phyloP scores from a whole-genome alignment of 176 grass and related monocot genomes.

The Luzula sylvatica region DNA sequence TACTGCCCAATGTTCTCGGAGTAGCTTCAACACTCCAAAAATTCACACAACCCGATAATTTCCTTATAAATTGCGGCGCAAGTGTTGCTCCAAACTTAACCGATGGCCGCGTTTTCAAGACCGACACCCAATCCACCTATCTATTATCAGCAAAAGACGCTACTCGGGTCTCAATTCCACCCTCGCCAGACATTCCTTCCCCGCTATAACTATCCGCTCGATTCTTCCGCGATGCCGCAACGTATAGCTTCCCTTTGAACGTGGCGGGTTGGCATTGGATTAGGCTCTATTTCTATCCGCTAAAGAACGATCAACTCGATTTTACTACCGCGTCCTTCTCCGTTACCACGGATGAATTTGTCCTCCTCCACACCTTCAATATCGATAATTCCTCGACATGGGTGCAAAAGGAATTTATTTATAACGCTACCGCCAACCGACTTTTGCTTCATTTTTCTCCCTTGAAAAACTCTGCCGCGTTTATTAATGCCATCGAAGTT shows the following conservation, averaged over 20 bases:
- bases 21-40: no score
- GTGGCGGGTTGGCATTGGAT: slow-evolving; percentile 68
- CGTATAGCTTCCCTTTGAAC: slow-evolving; percentile 63
- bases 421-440: slow-evolving; percentile 56
- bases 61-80: slow-evolving; percentile 69
- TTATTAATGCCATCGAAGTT: slow-evolving; percentile 88
- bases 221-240: slow-evolving; percentile 54
- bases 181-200: slow-evolving; percentile 26
- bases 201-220: slow-evolving; percentile 49
- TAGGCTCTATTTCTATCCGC: slow-evolving; percentile 58
- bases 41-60: slow-evolving; percentile 57
- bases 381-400: slow-evolving; percentile 26
- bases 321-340: slow-evolving; percentile 39
- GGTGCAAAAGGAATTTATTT: slow-evolving; percentile 56
- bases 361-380: slow-evolving; percentile 82
- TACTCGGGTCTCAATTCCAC: slow-evolving; percentile 29
- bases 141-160: slow-evolving; percentile 55
- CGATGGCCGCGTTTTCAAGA: slow-evolving; percentile 62
- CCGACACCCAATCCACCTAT: slow-evolving; percentile 45
- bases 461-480: slow-evolving; percentile 42
- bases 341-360: slow-evolving; percentile 48
- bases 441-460: slow-evolving; percentile 50
- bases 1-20: no score
- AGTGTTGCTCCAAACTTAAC: no score
- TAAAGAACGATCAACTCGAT: slow-evolving; percentile 54